Evolutionary conservation across 768 basidiomycete genomes (phyloP), one percentile per base, ranked within the genome.

Genomic region (Tephrocybe sp.): DNA sequence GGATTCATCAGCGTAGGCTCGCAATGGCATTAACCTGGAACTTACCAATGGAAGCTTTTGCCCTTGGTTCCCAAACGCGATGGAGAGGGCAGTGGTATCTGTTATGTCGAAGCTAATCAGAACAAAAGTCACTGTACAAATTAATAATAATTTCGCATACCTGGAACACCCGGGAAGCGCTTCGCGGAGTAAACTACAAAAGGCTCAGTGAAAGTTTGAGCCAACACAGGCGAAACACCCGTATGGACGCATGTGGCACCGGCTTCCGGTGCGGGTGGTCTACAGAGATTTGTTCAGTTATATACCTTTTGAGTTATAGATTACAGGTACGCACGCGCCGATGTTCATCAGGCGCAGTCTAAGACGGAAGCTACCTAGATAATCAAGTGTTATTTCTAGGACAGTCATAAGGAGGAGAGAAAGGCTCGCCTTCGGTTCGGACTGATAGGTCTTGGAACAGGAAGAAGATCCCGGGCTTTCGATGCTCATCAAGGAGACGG

Each of bases 391-490:
- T 32, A 55, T 50, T 36, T 43, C 45, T 45, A 46, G 51, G 21
- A 18, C 24, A 26, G 57, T 24, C 24, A 23, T 17, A 30, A 20
- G 47, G 50, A 21, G 51, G 20, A 40, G 20, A 33, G 23, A 37
- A 39, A 47, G 32, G 36, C n/a, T 38, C 38, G 87, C 90, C 91
- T 80, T 98, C 95, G 17, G 91, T 95, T 51, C 95, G 82, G 42
- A 98, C 89, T 40, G 91, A 93, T 46, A 98, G 71, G 71, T 97
- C 95, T 66, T 93, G 93, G 72, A 95, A 93, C 55, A 97, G 84
- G 73, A 97, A 98, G 69, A 93, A 98, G 56, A 97, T 87, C 6
- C 94, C 95, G 45, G 82, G 78, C 55, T 86, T 84, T 54, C 88
- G 86, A 67, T 93, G 84, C 63, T 93, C 90, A 64, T 96, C 93